Percentiles rank a stretch among this genome's conserved stretches.
Conservation (phyloP, 257 asterid species). For the Primulina eburnea region DNA sequence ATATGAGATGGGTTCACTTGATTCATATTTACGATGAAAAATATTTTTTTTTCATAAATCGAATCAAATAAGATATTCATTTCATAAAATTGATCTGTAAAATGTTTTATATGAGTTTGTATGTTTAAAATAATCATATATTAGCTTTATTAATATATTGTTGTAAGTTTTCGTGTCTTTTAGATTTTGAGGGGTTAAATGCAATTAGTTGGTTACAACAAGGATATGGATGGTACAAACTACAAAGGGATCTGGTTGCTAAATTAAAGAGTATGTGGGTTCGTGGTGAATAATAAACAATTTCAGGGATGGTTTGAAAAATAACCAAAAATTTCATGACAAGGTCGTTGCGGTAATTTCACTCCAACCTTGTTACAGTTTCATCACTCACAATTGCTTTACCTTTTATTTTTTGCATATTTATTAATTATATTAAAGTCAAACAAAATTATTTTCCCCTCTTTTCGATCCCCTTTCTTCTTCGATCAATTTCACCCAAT, state of each 20-base stretch:
- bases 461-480: constrained; percentile 9
- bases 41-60: too few relatives aligned
- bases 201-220: too few relatives aligned
- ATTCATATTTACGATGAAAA: too few relatives aligned
- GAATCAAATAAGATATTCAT: too few relatives aligned
- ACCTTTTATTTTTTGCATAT: neutral
- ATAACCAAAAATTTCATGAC: neutral
- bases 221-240: too few relatives aligned
- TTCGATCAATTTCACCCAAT: constrained; percentile 15
- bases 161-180: too few relatives aligned
- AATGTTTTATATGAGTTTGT: too few relatives aligned
- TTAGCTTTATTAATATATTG: too few relatives aligned
- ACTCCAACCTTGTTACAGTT: neutral
- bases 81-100: too few relatives aligned
- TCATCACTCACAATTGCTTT: neutral
- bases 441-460: neutral
- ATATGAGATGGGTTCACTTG: too few relatives aligned
- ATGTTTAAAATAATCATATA: too few relatives aligned
- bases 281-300: neutral
- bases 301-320: neutral
- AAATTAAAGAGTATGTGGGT: neutral
- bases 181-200: too few relatives aligned
- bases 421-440: neutral
- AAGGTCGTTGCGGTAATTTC: neutral
- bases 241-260: neutral